Evolutionary conservation across 2,329 filamentous ascomycete species (phyloP), one percentile per base, ranked within the genome.

Genomic region (Pseudonectria foliicola): DNA sequence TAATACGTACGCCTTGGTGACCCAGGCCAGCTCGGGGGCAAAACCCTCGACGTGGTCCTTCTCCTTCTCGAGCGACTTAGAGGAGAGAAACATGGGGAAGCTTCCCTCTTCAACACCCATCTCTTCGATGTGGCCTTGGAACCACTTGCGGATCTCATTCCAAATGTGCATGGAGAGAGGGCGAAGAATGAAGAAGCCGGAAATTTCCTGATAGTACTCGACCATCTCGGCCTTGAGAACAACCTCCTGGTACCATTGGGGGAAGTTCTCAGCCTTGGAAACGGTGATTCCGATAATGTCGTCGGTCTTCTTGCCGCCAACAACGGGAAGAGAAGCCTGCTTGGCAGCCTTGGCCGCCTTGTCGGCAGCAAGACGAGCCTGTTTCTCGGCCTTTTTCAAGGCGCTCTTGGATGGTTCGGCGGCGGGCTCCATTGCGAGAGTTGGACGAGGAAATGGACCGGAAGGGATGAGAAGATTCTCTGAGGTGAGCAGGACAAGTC

Each of bases 31-130:
- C 62, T 92, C 85, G 24, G 92, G 89, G 34, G 92, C 92, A 61
- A 98, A 98, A n/a, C 92, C 92, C 63, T 98, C 90, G 43, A 98
- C 85, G 62, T 98, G 92, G 54, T 92, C 85, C 74, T 95, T 95
- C 65, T 95, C 89, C 59, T 76, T 77, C 58, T 78, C 74, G 45
- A 98, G 68, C 27, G 93, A 93, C 65, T 93, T 93, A 56, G 85
- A 73, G 13, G 87, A 94, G 46, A 98, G 77, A 66, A 95, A 98
- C 62, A 98, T 82, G 41, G 92, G 92, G 64, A 98, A 98, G 62
- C 87, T 95, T 59, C 86, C 85, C 70, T 98, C 93, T 62, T 92
- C 85, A 37, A 96, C 90, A 37, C 87, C 89, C 71, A 96, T 77
- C 32, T 75, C 79, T 72, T 94, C 89, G 60, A 96, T 98, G 50